A percentile compares a stretch with the other conserved stretches of the same genome.
phyloP scores from a whole-genome alignment of 441 rosid genomes.

The Codiaeum variegatum region DNA sequence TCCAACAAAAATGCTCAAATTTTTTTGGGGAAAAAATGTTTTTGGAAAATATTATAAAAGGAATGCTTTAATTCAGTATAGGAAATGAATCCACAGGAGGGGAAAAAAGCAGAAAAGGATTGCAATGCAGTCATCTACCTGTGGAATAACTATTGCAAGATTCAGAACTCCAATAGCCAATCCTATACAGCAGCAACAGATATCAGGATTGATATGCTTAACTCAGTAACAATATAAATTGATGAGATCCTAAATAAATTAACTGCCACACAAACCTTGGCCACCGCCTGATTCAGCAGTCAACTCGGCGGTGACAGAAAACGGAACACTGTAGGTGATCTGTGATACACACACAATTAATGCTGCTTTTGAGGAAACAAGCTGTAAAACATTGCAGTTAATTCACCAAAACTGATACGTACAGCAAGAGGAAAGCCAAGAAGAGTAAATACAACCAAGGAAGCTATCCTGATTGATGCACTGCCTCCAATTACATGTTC shows the following conservation, averaged over 20 bases:
- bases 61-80: background rate
- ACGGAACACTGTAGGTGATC: slow-evolving; percentile 93
- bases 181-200: slow-evolving; percentile 42
- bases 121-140: slow-evolving; percentile 34
- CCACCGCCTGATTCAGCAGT: slow-evolving; percentile 96
- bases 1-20: background rate
- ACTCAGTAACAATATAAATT: slow-evolving; percentile 6
- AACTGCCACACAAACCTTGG: slow-evolving; percentile 55
- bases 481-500: slow-evolving; percentile 57
- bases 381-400: background rate
- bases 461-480: slow-evolving; percentile 56
- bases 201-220: slow-evolving; percentile 4
- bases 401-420: slow-evolving; percentile 30
- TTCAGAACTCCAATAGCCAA: slow-evolving; percentile 93
- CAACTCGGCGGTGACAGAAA: slow-evolving; percentile 86
- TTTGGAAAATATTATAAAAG: background rate
- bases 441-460: slow-evolving; percentile 76
- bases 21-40: background rate
- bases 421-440: slow-evolving; percentile 97
- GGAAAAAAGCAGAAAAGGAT: background rate
- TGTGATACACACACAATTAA: slow-evolving; percentile 32
- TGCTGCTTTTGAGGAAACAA: slow-evolving; percentile 5
- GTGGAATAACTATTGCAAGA: slow-evolving; percentile 91
- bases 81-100: background rate
- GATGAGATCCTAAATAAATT: slow-evolving; percentile 6